Evolutionary conservation across 768 basidiomycete species (phyloP), one percentile per base, ranked within the genome.

Genomic region (Mycena crocata): DNA sequence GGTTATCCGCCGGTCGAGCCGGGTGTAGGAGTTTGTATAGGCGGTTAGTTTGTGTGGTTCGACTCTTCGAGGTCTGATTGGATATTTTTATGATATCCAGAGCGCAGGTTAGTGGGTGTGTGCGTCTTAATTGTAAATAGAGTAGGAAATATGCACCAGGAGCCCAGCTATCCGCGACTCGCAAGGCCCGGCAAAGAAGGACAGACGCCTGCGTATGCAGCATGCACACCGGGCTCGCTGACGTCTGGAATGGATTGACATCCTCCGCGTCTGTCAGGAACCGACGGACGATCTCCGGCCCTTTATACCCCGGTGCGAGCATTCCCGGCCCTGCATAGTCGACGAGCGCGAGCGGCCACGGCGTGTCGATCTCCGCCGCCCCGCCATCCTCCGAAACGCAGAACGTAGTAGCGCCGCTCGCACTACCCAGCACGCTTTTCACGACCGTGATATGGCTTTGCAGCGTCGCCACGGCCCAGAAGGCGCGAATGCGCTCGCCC

Each of bases 311-410:
- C 5, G 14, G 0, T 9, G 42, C 45, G 26, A 52, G 17, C 3
- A 19, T 12, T 7, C 13, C 40, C 23, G 52, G 21, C 31, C 35
- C 64, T n/a, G n/a, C n/a, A 34, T 64, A 72, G 26, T 67, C 69
- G 6, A 34, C 52, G 28, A 60, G 46, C 15, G 62, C 68, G 17
- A 30, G 15, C 42, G 72, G 73, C 73, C 73, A 74, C 14, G 73
- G 72, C 2, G 72, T 71, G 44, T 64, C 62, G 30, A 69, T 64
- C n/a, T n/a, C n/a, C n/a, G n/a, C n/a, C n/a, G n/a, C n/a, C n/a
- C n/a, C n/a, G n/a, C n/a, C n/a, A 8, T 57, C 48, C 9, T 23
- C 19, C 8, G 51, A 39, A 3, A 40, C 52, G 30, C 32, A 26
- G 44, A 70, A 68, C 45, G 72, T 35, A 5, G 64, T 61, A 0